Conservation (phyloP, 495 filamentous ascomycete species). For the Xylaria grammica region DNA sequence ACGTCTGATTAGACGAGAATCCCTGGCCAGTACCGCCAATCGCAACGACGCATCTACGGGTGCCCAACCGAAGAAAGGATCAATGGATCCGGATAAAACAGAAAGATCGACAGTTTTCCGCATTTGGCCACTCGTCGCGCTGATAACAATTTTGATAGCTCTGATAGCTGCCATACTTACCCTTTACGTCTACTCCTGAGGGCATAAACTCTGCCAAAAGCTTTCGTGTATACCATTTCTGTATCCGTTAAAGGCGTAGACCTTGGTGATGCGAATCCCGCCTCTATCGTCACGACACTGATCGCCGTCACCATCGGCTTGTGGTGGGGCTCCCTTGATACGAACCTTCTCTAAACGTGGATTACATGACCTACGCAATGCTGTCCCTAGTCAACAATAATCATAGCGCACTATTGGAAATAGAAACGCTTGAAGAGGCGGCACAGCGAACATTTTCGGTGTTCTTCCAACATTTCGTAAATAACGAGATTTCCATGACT, state of each 20-base stretch:
- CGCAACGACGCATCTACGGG: neutral
- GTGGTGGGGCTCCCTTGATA: slow-evolving; percentile 48
- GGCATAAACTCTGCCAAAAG: slow-evolving; percentile 36
- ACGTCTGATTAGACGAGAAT: neutral
- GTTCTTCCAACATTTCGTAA: slow-evolving; percentile 48
- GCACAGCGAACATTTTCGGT: slow-evolving; percentile 39
- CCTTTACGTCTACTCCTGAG: slow-evolving; percentile 34
- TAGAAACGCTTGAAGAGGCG: slow-evolving; percentile 24
- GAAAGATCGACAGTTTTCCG: slow-evolving; percentile 34
- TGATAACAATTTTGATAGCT: slow-evolving; percentile 23
- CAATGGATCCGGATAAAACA: neutral
- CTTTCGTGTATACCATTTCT: slow-evolving; percentile 40
- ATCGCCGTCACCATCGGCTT: slow-evolving; percentile 36
- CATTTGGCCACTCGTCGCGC: slow-evolving; percentile 27
- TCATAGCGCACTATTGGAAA: slow-evolving; percentile 34
- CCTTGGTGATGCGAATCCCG: slow-evolving; percentile 38
- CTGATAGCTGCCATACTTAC: slow-evolving; percentile 34
- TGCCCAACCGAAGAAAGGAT: neutral
- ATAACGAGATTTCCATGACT: slow-evolving; percentile 31
- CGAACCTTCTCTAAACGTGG: slow-evolving; percentile 43
- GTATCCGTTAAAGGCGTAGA: slow-evolving; percentile 32
- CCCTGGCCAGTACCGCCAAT: neutral
- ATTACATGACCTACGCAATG: slow-evolving; percentile 48
- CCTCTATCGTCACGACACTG: slow-evolving; percentile 36
- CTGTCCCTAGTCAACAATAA: slow-evolving; percentile 38